phyloP scores from a whole-genome alignment of 2,329 filamentous ascomycete species.

The Ceratocystis diversiconidia region DNA sequence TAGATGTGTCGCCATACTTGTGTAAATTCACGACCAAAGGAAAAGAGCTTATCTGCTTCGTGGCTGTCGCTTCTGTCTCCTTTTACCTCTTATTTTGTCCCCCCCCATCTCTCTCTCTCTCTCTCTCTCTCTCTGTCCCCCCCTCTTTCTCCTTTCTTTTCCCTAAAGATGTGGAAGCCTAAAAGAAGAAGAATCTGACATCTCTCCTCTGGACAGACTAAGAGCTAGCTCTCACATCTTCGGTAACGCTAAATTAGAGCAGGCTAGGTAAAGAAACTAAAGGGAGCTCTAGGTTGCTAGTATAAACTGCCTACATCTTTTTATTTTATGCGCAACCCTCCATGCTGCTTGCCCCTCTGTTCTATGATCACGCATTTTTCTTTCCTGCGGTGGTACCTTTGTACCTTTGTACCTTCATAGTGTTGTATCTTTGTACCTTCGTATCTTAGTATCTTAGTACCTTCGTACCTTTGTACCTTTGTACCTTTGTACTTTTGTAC shows the following conservation, averaged over 20 bases:
- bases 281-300: no score
- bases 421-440: not conserved
- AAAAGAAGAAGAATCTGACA: slow-evolving; percentile 2
- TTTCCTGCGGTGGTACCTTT: not conserved
- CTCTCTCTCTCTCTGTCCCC: no score
- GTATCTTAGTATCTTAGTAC: not conserved
- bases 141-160: not conserved
- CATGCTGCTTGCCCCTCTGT: not conserved
- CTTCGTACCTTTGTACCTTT: not conserved
- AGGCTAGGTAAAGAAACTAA: not conserved
- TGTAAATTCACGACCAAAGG: not conserved
- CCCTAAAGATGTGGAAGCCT: not conserved
- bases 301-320: not conserved
- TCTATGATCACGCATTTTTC: not conserved
- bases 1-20: not conserved
- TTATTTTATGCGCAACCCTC: not conserved
- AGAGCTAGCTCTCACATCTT: not conserved
- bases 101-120: not conserved
- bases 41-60: no score
- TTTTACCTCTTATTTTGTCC: no score
- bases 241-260: not conserved
- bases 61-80: not conserved
- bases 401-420: not conserved
- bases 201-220: not conserved
- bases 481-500: not conserved